Evolutionary conservation across 805 yeast species (phyloP), one percentile per base, ranked within the genome.

Genomic region (Lipomyces chichibuensis): DNA sequence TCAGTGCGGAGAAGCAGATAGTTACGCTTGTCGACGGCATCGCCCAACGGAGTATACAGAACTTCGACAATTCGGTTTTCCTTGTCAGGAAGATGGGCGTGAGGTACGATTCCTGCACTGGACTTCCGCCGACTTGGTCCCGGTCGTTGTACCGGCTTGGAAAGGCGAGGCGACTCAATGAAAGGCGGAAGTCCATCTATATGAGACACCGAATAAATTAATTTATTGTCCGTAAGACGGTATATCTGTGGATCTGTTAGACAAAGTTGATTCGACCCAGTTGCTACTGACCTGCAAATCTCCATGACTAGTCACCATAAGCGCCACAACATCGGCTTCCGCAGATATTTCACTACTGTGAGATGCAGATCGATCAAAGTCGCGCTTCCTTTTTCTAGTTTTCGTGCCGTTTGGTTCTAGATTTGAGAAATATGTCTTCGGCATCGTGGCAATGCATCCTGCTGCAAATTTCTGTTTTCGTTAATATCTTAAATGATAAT

Each of bases 1-100:
- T 87, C 85, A 0, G 96, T 92, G 60, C 91, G 78, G 7, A 91
- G 81, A 0, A 92, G 83, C 65, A 92, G 76, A 75, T 87, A 87
- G 71, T 90, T 92, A 59, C 87, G 88, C 56, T 83, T 81, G 35
- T 75, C 69, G 43, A 75, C 71, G 8, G 78, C 75, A 72, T 89
- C 90, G 4, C 97, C 97, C 37, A 92, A 74, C 57, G 84, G 84
- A 57, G 86, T 84, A 20, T 86, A 78, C 76, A 88, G 83, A 0
- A 89, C 82, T 76, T 90, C 74, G 43, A 55, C 65, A 4, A 72
- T 64, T 3, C 58, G 46, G 46, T 56, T 62, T 7, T 62, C 61
- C 13, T 51, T 54, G 5, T 32, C 46, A 17, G 57, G 57, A 8
- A 60, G 35, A 8, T 33, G 25, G 4, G 39, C 33, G 6, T 49